Evolutionary conservation across 768 basidiomycete genomes (phyloP).

Genomic region (Panus rudis): DNA sequence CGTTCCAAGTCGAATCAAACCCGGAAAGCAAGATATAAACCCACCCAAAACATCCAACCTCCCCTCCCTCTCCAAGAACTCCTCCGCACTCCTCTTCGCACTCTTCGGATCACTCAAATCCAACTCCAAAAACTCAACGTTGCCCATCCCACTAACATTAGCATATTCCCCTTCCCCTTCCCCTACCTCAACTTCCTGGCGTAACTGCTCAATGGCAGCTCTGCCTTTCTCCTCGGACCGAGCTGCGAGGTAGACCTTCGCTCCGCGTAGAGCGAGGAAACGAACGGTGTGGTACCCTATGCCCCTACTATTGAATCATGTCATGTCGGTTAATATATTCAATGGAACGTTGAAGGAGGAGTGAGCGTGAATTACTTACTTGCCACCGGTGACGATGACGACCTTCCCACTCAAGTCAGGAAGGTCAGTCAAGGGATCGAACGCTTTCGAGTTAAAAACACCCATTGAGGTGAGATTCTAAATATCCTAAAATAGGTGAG

Average conservation of each 20-base stretch:
- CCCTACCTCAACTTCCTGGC: conserved; percentile 35
- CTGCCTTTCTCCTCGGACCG: conserved; percentile 39
- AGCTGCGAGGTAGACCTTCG: conserved; percentile 54
- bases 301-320: conserved; percentile 28
- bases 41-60: conserved; percentile 38
- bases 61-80: conserved; percentile 32
- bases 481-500: too few relatives aligned
- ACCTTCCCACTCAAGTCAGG: conserved; percentile 44
- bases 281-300: conserved; percentile 46
- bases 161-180: too few relatives aligned
- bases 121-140: conserved; percentile 29
- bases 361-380: conserved; percentile 28
- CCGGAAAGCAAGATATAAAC: conserved; percentile 6
- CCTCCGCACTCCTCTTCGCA: conserved; percentile 29
- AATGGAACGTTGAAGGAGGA: neutral
- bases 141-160: too few relatives aligned
- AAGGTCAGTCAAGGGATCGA: conserved; percentile 33
- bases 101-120: conserved; percentile 32
- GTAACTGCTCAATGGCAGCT: conserved; percentile 40
- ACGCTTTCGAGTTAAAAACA: conserved; percentile 13
- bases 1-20: neutral
- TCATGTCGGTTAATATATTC: neutral
- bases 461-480: too few relatives aligned
- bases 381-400: conserved; percentile 51
- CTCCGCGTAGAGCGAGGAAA: conserved; percentile 44